phyloP scores from a whole-genome alignment of 176 grass and related monocot species.

The Avena sativa region DNA sequence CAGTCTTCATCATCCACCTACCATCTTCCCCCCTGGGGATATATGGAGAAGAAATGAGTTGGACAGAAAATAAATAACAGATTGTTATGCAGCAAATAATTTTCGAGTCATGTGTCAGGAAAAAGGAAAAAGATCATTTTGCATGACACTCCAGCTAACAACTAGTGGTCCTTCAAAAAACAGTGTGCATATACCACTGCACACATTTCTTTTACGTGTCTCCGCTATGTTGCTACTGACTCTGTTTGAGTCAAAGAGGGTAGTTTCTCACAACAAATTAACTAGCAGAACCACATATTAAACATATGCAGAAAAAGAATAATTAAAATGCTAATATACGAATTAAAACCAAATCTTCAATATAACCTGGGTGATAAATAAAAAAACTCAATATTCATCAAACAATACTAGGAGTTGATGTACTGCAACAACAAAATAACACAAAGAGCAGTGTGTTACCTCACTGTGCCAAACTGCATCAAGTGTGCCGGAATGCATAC shows the following conservation, averaged over 20 bases:
- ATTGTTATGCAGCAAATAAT: conserved; percentile 1
- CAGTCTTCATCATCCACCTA: conserved; percentile 69
- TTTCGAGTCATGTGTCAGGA: background rate
- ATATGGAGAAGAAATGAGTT: conserved; percentile 22
- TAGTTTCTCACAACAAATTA: conserved; percentile 4
- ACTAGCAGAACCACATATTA: background rate
- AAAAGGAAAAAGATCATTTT: background rate
- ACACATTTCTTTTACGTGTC: background rate
- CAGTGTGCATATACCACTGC: background rate
- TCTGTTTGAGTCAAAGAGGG: background rate
- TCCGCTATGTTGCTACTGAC: conserved; percentile 8
- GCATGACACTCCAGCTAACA: background rate
- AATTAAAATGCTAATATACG: conserved; percentile 30
- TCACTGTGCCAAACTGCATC: conserved; percentile 57
- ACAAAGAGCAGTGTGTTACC: conserved; percentile 47
- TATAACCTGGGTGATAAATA: conserved; percentile 13
- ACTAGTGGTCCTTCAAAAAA: conserved; percentile 5
- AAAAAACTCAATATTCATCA: conserved; percentile 16
- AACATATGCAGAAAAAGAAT: background rate
- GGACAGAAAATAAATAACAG: conserved; percentile 25
- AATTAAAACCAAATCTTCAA: conserved; percentile 15
- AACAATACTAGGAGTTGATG: background rate
- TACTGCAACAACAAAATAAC: conserved; percentile 33
- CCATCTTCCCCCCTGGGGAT: conserved; percentile 62
- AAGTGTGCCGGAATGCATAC: conserved; percentile 68